Conservation (phyloP, 2,329 filamentous ascomycete genomes). For the Pyrenophora graminea region DNA sequence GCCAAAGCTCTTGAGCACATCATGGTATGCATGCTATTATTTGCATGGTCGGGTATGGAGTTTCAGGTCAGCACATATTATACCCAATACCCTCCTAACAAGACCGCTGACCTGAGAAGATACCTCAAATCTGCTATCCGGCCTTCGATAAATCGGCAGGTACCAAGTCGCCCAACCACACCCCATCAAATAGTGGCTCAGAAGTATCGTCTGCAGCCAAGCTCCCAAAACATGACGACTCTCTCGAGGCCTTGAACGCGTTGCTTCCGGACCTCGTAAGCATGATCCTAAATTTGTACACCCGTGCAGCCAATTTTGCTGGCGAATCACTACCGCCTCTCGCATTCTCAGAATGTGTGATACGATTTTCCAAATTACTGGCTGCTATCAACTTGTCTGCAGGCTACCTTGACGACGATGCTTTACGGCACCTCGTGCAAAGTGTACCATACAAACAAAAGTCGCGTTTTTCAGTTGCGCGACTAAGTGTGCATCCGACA, state of each 20-base stretch:
- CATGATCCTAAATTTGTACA: slow-evolving; percentile 74
- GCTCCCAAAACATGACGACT: slow-evolving; percentile 46
- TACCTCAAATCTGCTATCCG: slow-evolving; percentile 59
- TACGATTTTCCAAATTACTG: slow-evolving; percentile 73
- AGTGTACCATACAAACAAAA: slow-evolving; percentile 53
- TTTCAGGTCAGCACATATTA: slow-evolving; percentile 64
- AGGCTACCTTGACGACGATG: slow-evolving; percentile 64
- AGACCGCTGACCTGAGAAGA: slow-evolving; percentile 42
- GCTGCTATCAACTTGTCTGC: slow-evolving; percentile 68
- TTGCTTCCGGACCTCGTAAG: slow-evolving; percentile 75
- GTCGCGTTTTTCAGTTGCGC: slow-evolving; percentile 39
- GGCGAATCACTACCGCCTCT: slow-evolving; percentile 73
- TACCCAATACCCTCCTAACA: background rate
- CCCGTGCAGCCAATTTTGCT: slow-evolving; percentile 64
- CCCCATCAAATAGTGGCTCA: slow-evolving; percentile 45
- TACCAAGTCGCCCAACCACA: slow-evolving; percentile 50
- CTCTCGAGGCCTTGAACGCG: slow-evolving; percentile 56
- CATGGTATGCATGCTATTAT: slow-evolving; percentile 77
- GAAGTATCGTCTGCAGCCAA: slow-evolving; percentile 49
- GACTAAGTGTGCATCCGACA: slow-evolving; percentile 42
- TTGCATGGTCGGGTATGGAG: slow-evolving; percentile 81
- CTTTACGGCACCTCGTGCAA: slow-evolving; percentile 54
- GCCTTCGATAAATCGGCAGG: slow-evolving; percentile 53
- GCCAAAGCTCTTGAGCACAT: slow-evolving; percentile 92
- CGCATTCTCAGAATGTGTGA: slow-evolving; percentile 71